A percentile compares a stretch with the other conserved stretches of the same genome.
Evolutionary conservation across 768 basidiomycete species (phyloP).

Genomic region (Tylopilus plumbeoviolaceoides): DNA sequence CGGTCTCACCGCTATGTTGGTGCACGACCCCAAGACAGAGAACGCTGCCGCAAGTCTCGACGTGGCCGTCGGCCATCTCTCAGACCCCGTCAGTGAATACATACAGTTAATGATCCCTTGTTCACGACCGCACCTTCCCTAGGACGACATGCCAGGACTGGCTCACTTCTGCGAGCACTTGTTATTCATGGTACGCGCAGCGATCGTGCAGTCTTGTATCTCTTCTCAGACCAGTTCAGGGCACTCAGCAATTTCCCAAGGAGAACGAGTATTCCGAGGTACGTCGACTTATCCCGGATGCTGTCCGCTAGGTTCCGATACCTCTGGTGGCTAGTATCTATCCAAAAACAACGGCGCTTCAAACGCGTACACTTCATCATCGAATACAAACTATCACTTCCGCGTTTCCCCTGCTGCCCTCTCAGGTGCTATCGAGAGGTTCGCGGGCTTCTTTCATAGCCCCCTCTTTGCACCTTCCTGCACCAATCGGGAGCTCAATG

Average conservation of each 20-base stretch:
- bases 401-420: slow-evolving; percentile 62
- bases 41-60: slow-evolving; percentile 94
- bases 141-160: slow-evolving; percentile 88
- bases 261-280: slow-evolving; percentile 96
- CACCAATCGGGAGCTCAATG: slow-evolving; percentile 86
- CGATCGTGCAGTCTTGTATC: neutral
- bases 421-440: slow-evolving; percentile 67
- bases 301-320: neutral
- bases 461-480: slow-evolving; percentile 86
- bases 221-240: slow-evolving; percentile 38
- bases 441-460: slow-evolving; percentile 87
- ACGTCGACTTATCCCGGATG: slow-evolving; percentile 5
- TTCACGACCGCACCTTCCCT: neutral
- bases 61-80: slow-evolving; percentile 90
- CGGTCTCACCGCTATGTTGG: slow-evolving; percentile 79
- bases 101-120: neutral
- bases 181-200: slow-evolving; percentile 78
- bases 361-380: slow-evolving; percentile 91
- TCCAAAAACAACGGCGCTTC: slow-evolving; percentile 82
- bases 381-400: slow-evolving; percentile 89
- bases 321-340: slow-evolving; percentile 46
- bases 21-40: slow-evolving; percentile 84
- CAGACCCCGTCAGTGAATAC: slow-evolving; percentile 70
- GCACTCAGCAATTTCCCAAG: slow-evolving; percentile 76
- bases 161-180: slow-evolving; percentile 97